Evolutionary conservation across 306 rosid genomes (phyloP).

Genomic region (Adenanthera pavonina): DNA sequence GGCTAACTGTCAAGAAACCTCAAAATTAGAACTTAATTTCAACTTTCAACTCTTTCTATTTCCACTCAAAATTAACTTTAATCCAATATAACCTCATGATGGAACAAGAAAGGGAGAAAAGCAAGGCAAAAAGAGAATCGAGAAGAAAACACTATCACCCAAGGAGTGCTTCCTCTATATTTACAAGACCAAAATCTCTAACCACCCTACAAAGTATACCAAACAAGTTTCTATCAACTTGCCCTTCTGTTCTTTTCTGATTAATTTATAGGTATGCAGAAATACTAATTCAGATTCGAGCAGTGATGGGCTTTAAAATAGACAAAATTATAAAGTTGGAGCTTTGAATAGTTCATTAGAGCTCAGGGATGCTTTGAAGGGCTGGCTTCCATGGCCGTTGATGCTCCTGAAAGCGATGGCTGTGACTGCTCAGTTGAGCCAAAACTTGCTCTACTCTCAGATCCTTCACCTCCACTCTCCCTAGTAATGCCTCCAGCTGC

Average conservation of each 20-base stretch:
- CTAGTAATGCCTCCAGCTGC: conserved; percentile 62
- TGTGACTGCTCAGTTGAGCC: conserved; percentile 50
- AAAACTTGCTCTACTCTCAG: conserved; percentile 63
- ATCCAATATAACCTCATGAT: background rate
- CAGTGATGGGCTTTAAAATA: too few species aligned
- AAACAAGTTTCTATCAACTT: too few species aligned
- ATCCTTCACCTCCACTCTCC: conserved; percentile 54
- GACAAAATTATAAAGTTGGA: too few species aligned
- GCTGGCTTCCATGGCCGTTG: conserved; percentile 73
- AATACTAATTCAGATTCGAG: too few species aligned
- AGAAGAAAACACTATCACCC: background rate
- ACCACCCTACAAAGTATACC: background rate
- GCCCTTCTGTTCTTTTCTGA: background rate
- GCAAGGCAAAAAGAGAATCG: background rate
- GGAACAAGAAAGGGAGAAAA: background rate
- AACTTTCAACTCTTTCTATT: background rate
- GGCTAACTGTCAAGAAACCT: background rate
- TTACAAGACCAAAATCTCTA: background rate
- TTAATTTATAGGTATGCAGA: too few species aligned
- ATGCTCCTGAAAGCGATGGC: conserved; percentile 37
- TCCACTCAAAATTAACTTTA: background rate
- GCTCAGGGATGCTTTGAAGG: conserved; percentile 77
- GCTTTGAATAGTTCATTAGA: background rate
- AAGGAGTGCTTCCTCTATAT: background rate
- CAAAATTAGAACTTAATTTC: background rate